phyloP scores from a whole-genome alignment of 305 asterid species.

The Ilex paraguariensis region DNA sequence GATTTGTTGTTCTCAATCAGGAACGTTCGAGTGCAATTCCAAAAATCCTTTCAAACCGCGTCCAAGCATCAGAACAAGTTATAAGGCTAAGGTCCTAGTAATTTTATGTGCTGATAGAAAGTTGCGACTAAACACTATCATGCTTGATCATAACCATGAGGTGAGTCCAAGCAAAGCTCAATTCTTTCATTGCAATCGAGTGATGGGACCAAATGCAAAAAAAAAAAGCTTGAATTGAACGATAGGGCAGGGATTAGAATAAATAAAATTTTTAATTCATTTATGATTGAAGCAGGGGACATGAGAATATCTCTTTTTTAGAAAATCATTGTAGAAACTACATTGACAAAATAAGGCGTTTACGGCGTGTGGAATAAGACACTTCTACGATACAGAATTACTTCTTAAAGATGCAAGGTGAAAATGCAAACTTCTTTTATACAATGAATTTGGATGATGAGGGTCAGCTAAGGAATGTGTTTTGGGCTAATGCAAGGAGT shows the following conservation, averaged over 20 bases:
- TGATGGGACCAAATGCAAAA: not conserved
- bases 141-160: too few species aligned
- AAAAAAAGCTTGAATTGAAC: not conserved
- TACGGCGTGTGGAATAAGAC: not conserved
- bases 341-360: too few species aligned
- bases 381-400: not conserved
- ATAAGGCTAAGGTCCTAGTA: too few species aligned
- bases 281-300: not conserved
- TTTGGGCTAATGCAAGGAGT: not conserved
- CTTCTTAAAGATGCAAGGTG: not conserved
- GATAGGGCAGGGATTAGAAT: not conserved
- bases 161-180: not conserved
- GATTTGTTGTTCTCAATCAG: too few species aligned
- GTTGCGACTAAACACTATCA: too few species aligned
- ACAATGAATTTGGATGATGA: not conserved
- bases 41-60: too few species aligned
- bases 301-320: not conserved
- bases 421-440: not conserved
- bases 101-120: too few species aligned
- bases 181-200: not conserved
- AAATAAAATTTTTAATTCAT: not conserved
- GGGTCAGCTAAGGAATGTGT: too few species aligned
- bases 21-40: too few species aligned
- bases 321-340: not conserved
- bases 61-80: too few species aligned